Base-by-base conservation (phyloP, 441 rosid genomes). In the Pelargonium myrrhifolium region DNA sequence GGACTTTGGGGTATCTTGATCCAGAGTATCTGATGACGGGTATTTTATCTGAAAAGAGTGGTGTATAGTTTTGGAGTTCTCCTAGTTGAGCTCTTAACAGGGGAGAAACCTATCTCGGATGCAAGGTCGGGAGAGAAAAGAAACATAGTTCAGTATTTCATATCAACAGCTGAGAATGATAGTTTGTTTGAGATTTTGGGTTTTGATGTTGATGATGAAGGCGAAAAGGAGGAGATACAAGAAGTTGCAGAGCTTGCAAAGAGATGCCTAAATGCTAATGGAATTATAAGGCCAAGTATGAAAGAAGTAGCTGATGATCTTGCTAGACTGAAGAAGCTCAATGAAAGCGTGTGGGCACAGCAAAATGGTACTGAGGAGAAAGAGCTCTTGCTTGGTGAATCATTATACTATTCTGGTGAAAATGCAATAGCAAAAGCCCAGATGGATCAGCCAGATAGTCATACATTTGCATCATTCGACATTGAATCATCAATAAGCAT, bases 31-130 rank as follows among this genome's bases (percentile, higher is more conserved):
- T 42, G 47, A 42, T 8, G 9, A 42, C 47, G 9, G 47, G 47
- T 12, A 42, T 42, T 0, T 9, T 42, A 53, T 73, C 74, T n/a
- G 79, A 28, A 15, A 72, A 75, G 73, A 64, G 82, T 6, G 73
- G 75, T 79, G 6, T 65, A 75, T 39, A 70, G 79, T 43, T 78
- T 78, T 22, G 82, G 79, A 9, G 79, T 78, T 9, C 68, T 75
- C 12, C 82, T 78, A 18, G 70, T 70, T 0, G 82, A 78, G 55
- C 79, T 78, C 1, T 21, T 78, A 22, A 72, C 72, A 1, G 77
- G 81, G 1, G 56, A 61, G 59, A 69, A 75, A 56, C 75, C 82
- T 10, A 55, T 56, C 45, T 67, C 68, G 5, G 49, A 5, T 1
- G 20, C 1, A 5, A 55, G 26, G 58, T 39, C 70, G 3, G 68